These are phyloP conservation scores for Coniochaeta pulveracea DNA, from an alignment of 2,329 filamentous ascomycete species.

Conservation along the genomic window DNA sequence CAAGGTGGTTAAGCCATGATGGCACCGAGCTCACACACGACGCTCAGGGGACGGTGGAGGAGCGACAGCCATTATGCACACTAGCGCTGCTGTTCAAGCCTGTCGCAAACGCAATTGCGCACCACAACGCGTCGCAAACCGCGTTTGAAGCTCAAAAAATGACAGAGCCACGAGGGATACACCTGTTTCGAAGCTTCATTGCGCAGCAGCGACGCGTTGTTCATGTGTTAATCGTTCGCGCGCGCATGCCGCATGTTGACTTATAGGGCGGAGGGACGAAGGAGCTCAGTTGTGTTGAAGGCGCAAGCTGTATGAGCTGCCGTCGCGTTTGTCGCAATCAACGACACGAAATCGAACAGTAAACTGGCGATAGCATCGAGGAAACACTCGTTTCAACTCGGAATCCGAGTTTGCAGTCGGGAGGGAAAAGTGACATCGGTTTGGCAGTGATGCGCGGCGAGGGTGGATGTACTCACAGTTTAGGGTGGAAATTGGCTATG, in stretches of 20 bases:
- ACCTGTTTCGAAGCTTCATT: slow-evolving; percentile 19
- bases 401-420: no score
- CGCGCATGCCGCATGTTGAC: slow-evolving; percentile 2
- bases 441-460: slow-evolving; percentile 25
- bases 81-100: no score
- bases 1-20: no score
- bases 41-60: no score
- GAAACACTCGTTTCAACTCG: slow-evolving; percentile 4
- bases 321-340: no score
- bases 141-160: slow-evolving; percentile 23
- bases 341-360: no score
- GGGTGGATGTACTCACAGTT: slow-evolving; percentile 41
- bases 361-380: not conserved
- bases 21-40: no score
- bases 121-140: slow-evolving; percentile 17
- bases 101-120: slow-evolving; percentile 29
- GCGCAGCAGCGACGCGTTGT: slow-evolving; percentile 3
- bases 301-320: no score
- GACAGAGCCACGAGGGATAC: slow-evolving; percentile 14
- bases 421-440: slow-evolving; percentile 24
- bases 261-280: slow-evolving; percentile 1
- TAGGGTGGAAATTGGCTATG: slow-evolving; percentile 10
- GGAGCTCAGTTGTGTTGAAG: no score
- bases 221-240: slow-evolving; percentile 6
- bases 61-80: no score